Evolutionary conservation across 2,329 filamentous ascomycete genomes (phyloP).

Genomic region (Didymella segeticola): DNA sequence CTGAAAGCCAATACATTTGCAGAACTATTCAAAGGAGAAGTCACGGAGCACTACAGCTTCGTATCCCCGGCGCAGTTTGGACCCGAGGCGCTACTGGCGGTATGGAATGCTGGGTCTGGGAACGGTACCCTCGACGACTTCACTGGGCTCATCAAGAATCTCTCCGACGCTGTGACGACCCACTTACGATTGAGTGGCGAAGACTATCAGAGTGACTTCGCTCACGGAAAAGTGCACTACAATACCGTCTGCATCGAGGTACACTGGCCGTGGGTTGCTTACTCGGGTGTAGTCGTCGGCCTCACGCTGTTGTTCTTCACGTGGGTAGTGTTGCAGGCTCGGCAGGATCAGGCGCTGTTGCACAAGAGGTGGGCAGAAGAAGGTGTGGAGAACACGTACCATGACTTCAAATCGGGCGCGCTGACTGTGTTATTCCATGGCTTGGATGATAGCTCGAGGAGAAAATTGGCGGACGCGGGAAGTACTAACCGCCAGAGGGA

Average conservation of each 20-base stretch:
- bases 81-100: conserved; percentile 2
- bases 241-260: conserved; percentile 16
- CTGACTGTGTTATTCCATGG: background rate
- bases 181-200: conserved; percentile 6
- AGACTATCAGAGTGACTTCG: background rate
- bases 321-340: background rate
- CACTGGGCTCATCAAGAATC: conserved; percentile 9
- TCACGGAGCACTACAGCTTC: background rate
- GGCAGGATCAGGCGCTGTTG: background rate
- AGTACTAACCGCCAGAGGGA: background rate
- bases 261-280: conserved; percentile 2
- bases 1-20: background rate
- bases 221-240: conserved; percentile 5
- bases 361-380: background rate
- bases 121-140: conserved; percentile 18
- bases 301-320: conserved; percentile 12
- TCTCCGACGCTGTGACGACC: conserved; percentile 12
- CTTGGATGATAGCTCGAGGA: background rate
- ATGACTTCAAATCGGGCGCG: background rate
- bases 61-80: background rate
- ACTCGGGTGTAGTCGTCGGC: background rate
- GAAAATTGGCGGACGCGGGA: background rate
- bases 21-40: background rate
- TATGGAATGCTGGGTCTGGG: conserved; percentile 15
- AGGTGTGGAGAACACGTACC: background rate